phyloP scores from a whole-genome alignment of 2,329 filamentous ascomycete species.

The Cercospora nicotianae region DNA sequence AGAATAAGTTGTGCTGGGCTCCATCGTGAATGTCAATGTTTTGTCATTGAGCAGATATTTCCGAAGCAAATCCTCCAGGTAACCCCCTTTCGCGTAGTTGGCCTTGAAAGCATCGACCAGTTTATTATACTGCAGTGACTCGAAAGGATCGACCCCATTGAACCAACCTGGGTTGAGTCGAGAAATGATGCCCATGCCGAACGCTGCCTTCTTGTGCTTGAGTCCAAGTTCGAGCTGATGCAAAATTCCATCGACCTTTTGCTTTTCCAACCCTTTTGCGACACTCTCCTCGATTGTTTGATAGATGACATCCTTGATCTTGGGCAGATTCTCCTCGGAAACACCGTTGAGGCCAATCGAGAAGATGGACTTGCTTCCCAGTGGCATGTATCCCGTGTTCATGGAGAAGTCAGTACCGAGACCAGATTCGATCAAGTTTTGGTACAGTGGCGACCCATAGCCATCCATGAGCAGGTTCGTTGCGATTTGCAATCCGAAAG shows the following conservation, averaged over 20 bases:
- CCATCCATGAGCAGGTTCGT: slow-evolving; percentile 86
- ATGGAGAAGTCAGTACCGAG: slow-evolving; percentile 92
- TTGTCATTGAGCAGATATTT: slow-evolving; percentile 89
- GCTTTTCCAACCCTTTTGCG: slow-evolving; percentile 77
- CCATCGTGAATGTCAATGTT: slow-evolving; percentile 91
- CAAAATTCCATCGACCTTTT: slow-evolving; percentile 89
- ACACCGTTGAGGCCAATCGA: slow-evolving; percentile 92
- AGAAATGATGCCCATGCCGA: slow-evolving; percentile 88
- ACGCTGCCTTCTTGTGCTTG: slow-evolving; percentile 95
- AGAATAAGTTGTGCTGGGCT: slow-evolving; percentile 73
- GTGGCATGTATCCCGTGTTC: slow-evolving; percentile 84
- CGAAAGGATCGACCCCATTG: slow-evolving; percentile 88
- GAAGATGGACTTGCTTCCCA: slow-evolving; percentile 78
- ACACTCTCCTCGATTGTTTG: slow-evolving; percentile 69
- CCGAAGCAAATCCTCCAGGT: slow-evolving; percentile 80
- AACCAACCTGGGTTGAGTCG: slow-evolving; percentile 92
- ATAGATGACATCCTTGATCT: slow-evolving; percentile 72
- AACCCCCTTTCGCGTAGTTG: slow-evolving; percentile 71
- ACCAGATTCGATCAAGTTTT: slow-evolving; percentile 81
- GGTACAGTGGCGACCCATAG: slow-evolving; percentile 91
- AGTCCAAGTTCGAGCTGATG: slow-evolving; percentile 91
- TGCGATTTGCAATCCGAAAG: slow-evolving; percentile 80
- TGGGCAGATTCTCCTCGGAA: slow-evolving; percentile 72
- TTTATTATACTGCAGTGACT: slow-evolving; percentile 87
- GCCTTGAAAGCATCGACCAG: slow-evolving; percentile 80